These are phyloP conservation scores for Ogataea saltuana DNA, from an alignment of 805 yeast genomes.

Conservation along the genomic window DNA sequence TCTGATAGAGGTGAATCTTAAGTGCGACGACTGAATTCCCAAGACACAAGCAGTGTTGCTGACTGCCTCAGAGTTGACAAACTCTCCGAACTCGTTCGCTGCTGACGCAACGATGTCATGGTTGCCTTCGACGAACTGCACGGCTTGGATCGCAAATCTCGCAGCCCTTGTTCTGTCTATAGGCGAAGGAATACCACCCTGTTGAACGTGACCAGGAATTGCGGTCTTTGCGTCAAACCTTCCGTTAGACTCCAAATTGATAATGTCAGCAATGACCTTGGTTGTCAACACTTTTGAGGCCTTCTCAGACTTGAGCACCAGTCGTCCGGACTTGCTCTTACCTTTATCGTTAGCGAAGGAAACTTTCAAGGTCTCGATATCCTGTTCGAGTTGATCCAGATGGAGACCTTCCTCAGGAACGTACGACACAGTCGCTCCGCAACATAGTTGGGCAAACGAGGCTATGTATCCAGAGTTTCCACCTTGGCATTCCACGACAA, in stretches of 20 bases:
- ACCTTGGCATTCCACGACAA: slow-evolving; percentile 83
- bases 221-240: slow-evolving; percentile 78
- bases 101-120: slow-evolving; percentile 20
- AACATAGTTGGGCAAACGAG: slow-evolving; percentile 62
- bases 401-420: slow-evolving; percentile 73
- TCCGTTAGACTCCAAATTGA: slow-evolving; percentile 61
- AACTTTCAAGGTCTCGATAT: slow-evolving; percentile 59
- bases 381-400: slow-evolving; percentile 61
- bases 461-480: slow-evolving; percentile 84
- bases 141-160: slow-evolving; percentile 67
- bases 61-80: slow-evolving; percentile 29
- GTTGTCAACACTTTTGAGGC: slow-evolving; percentile 70
- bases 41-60: slow-evolving; percentile 72
- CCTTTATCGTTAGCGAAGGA: slow-evolving; percentile 65
- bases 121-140: slow-evolving; percentile 61
- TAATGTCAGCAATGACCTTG: slow-evolving; percentile 68
- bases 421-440: slow-evolving; percentile 74
- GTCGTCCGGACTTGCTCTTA: slow-evolving; percentile 65
- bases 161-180: slow-evolving; percentile 77
- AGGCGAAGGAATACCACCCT: slow-evolving; percentile 76
- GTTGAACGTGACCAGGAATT: slow-evolving; percentile 85
- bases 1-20: slow-evolving; percentile 72
- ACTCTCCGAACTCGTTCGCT: slow-evolving; percentile 34
- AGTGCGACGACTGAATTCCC: slow-evolving; percentile 77
- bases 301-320: slow-evolving; percentile 65